These are phyloP conservation scores for Murraya koenigii DNA, from an alignment of 345 rosid species.

Conservation along the genomic window DNA sequence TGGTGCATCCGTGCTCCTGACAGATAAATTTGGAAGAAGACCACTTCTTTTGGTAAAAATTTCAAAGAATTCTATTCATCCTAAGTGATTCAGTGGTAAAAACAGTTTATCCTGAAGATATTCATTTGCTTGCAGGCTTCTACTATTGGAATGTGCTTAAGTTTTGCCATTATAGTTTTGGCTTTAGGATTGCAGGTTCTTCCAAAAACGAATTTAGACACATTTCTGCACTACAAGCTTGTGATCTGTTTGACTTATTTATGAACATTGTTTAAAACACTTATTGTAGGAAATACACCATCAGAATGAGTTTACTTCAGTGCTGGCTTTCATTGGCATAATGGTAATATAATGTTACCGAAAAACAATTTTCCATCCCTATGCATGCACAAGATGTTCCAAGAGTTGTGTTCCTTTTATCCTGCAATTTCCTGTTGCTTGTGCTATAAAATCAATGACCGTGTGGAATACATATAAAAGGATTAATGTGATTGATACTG, in stretches of 20 bases:
- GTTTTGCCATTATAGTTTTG: constrained; percentile 20
- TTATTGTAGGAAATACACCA: constrained; percentile 19
- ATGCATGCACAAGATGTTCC: too few relatives aligned
- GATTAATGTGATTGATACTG: neutral
- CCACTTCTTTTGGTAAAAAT: neutral
- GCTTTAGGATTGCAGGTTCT: constrained; percentile 26
- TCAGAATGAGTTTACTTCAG: constrained; percentile 18
- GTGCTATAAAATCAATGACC: neutral
- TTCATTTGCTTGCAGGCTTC: constrained; percentile 15
- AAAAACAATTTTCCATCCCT: too few relatives aligned
- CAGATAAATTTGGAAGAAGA: constrained; percentile 32
- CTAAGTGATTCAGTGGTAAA: neutral
- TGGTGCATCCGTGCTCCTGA: constrained; percentile 8
- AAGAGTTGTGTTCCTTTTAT: too few relatives aligned
- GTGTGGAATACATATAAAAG: too few relatives aligned
- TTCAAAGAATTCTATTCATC: neutral
- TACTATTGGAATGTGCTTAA: constrained; percentile 12
- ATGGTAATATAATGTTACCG: constrained; percentile 17
- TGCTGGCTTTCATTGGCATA: constrained; percentile 27
- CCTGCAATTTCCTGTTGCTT: too few relatives aligned
- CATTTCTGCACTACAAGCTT: neutral
- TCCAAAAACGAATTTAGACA: neutral
- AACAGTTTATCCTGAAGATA: neutral
- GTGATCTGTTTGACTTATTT: neutral
- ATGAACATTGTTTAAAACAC: neutral